Conservation (phyloP, 768 basidiomycete genomes). For the Tylopilus rubrobrunneus region DNA sequence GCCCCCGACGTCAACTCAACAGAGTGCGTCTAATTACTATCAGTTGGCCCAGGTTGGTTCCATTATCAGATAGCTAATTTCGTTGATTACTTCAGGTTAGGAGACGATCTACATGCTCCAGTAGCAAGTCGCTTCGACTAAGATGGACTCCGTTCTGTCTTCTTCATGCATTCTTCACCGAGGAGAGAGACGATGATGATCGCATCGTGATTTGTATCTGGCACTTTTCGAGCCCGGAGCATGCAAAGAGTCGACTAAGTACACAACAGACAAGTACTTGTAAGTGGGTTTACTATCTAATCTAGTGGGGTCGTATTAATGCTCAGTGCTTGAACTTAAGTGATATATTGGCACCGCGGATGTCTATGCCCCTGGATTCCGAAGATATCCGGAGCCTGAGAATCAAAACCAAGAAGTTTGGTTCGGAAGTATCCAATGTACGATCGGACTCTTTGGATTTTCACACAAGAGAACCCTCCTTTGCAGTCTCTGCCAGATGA, state of each 20-base stretch:
- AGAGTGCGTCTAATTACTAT: slow-evolving; percentile 25
- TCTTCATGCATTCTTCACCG: slow-evolving; percentile 65
- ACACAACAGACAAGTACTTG: slow-evolving; percentile 71
- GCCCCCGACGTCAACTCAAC: too few relatives aligned
- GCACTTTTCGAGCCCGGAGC: slow-evolving; percentile 30
- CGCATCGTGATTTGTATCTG: slow-evolving; percentile 51
- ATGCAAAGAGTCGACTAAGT: slow-evolving; percentile 35
- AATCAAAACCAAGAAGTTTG: slow-evolving; percentile 79
- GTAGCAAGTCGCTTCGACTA: slow-evolving; percentile 44
- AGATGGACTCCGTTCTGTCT: slow-evolving; percentile 54
- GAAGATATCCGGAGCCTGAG: slow-evolving; percentile 61
- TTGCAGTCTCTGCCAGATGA: slow-evolving; percentile 72
- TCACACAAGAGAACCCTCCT: slow-evolving; percentile 74
- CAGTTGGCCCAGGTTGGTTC: slow-evolving; percentile 28
- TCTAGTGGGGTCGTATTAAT: not conserved
- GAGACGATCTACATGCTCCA: slow-evolving; percentile 16
- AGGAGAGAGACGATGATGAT: slow-evolving; percentile 48
- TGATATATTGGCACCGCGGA: slow-evolving; percentile 65
- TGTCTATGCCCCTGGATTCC: slow-evolving; percentile 40
- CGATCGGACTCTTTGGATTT: slow-evolving; percentile 86
- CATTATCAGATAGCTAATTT: slow-evolving; percentile 11
- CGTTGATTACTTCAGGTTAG: not conserved
- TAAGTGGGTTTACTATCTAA: slow-evolving; percentile 32
- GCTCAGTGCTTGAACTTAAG: slow-evolving; percentile 33
- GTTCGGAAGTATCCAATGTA: slow-evolving; percentile 85